These are phyloP conservation scores for Aquilaria yunnanensis DNA, from an alignment of 345 rosid genomes.

Conservation along the genomic window DNA sequence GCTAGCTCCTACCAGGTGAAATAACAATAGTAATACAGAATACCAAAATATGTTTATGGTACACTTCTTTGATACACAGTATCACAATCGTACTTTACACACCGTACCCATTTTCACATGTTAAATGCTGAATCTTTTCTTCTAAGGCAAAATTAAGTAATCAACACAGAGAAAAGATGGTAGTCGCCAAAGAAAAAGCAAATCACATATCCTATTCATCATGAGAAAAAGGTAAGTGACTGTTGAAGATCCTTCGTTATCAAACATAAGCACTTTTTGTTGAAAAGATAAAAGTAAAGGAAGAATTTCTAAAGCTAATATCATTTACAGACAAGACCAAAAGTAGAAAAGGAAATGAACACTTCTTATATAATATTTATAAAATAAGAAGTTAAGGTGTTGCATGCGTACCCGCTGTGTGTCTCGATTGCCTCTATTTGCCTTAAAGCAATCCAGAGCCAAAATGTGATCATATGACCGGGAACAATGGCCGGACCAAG, in stretches of 20 bases:
- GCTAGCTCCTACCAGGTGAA: too few relatives aligned
- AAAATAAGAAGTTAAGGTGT: neutral
- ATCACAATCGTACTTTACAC: too few relatives aligned
- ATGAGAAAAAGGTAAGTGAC: slow-evolving; percentile 27
- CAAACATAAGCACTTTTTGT: slow-evolving; percentile 15
- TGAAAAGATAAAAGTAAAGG: slow-evolving; percentile 14
- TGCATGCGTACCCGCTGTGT: slow-evolving; percentile 86
- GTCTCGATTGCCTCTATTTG: slow-evolving; percentile 92
- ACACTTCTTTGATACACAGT: too few relatives aligned
- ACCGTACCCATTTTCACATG: too few relatives aligned
- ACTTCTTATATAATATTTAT: slow-evolving; percentile 6
- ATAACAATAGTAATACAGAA: too few relatives aligned
- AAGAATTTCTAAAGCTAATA: slow-evolving; percentile 25
- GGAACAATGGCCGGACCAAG: slow-evolving; percentile 94
- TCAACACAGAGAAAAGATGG: neutral
- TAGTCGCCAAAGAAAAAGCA: slow-evolving; percentile 11
- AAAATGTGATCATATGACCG: slow-evolving; percentile 90
- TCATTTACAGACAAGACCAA: slow-evolving; percentile 30
- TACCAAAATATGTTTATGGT: too few relatives aligned
- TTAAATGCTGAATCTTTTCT: too few relatives aligned
- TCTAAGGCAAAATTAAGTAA: too few relatives aligned
- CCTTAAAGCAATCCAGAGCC: slow-evolving; percentile 89
- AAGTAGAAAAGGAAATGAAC: slow-evolving; percentile 21
- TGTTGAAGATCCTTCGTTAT: slow-evolving; percentile 22
- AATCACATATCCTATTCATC: slow-evolving; percentile 19